phyloP scores from a whole-genome alignment of 352 stramenopile genomes.

The Globisporangium parvum region DNA sequence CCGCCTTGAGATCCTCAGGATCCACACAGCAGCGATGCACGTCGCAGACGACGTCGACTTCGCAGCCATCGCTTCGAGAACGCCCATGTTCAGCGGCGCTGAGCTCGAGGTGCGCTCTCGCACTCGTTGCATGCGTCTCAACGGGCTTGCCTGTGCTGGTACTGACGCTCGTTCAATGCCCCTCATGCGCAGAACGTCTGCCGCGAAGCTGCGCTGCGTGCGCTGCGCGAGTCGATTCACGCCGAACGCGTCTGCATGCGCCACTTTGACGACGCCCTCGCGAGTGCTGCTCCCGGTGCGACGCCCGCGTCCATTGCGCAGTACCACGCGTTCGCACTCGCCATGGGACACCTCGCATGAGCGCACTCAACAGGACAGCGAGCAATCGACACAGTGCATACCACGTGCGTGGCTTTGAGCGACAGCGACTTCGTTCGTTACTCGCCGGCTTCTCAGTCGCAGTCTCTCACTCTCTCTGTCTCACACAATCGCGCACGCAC shows the following conservation, averaged over 20 bases:
- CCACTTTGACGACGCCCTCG: constrained; percentile 56
- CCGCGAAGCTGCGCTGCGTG: constrained; percentile 70
- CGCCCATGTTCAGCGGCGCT: constrained; percentile 73
- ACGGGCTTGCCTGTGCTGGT: not conserved
- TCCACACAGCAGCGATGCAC: constrained; percentile 64
- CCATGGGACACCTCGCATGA: constrained; percentile 50
- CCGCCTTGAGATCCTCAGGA: constrained; percentile 63
- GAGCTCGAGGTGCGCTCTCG: constrained; percentile 81
- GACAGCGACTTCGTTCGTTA: too few species aligned
- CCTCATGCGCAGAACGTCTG: constrained; percentile 63
- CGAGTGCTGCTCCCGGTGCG: constrained; percentile 45
- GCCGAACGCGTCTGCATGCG: constrained; percentile 41
- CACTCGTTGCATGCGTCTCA: too few species aligned
- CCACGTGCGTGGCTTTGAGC: too few species aligned
- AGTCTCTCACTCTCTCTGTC: not conserved
- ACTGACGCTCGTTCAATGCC: constrained; percentile 1
- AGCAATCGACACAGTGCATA: not conserved
- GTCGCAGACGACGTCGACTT: constrained; percentile 65
- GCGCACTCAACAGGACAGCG: not conserved
- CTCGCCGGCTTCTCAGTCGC: not conserved
- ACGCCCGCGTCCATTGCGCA: constrained; percentile 40
- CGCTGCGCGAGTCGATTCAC: constrained; percentile 65
- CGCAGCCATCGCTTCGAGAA: constrained; percentile 36
- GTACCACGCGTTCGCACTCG: constrained; percentile 57
- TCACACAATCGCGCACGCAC: not conserved